These are phyloP conservation scores for Tuber borchii DNA, from an alignment of 495 filamentous ascomycete species.

Conservation along the genomic window DNA sequence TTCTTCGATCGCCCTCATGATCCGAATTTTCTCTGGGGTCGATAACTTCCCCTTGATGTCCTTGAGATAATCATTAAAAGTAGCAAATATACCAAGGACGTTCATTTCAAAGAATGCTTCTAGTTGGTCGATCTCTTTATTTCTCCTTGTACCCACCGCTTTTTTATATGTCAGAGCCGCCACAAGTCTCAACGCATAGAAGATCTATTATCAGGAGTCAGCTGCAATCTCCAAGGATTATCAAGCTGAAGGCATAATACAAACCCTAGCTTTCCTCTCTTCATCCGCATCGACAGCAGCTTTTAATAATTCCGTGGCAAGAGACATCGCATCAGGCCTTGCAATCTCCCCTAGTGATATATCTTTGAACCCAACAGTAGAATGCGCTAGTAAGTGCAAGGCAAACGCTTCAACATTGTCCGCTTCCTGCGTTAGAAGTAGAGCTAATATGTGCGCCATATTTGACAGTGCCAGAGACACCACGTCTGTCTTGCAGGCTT, in stretches of 20 bases:
- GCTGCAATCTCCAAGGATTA: slow-evolving; percentile 1
- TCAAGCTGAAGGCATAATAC: slow-evolving; percentile 14
- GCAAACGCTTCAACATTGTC: slow-evolving; percentile 60
- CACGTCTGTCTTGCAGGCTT: slow-evolving; percentile 55
- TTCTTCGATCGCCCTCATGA: slow-evolving; percentile 74
- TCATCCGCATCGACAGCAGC: slow-evolving; percentile 63
- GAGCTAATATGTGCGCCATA: slow-evolving; percentile 68
- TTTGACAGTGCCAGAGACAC: slow-evolving; percentile 50
- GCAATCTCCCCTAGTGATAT: slow-evolving; percentile 62
- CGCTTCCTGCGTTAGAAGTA: slow-evolving; percentile 66
- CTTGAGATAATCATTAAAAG: slow-evolving; percentile 74
- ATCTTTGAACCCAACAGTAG: slow-evolving; percentile 62
- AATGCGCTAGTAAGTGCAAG: slow-evolving; percentile 59
- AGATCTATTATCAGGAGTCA: slow-evolving; percentile 44
- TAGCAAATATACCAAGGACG: slow-evolving; percentile 79
- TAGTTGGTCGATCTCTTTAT: slow-evolving; percentile 51
- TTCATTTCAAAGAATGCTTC: slow-evolving; percentile 75
- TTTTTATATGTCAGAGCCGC: slow-evolving; percentile 58
- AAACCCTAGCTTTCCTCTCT: slow-evolving; percentile 54
- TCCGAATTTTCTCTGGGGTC: slow-evolving; percentile 63
- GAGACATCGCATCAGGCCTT: slow-evolving; percentile 64
- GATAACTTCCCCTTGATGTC: slow-evolving; percentile 55
- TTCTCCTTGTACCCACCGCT: slow-evolving; percentile 47
- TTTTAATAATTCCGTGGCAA: slow-evolving; percentile 79
- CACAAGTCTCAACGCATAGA: slow-evolving; percentile 61